A percentile compares a stretch with the other conserved stretches of the same genome.
These are phyloP conservation scores for Leccinum imitatum DNA, from an alignment of 768 basidiomycete genomes.

Conservation along the genomic window DNA sequence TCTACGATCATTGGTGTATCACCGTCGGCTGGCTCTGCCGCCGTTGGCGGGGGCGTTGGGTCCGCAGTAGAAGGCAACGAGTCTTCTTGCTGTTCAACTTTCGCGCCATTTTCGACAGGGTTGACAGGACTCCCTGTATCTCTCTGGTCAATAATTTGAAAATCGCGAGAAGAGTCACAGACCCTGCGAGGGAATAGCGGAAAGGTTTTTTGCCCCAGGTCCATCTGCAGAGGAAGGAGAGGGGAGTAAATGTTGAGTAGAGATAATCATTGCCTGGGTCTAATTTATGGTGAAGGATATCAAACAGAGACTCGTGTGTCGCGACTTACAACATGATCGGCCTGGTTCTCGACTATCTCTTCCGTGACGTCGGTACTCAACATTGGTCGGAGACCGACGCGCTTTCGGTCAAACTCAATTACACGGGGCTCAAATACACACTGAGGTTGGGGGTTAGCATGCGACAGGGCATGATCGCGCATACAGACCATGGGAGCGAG, in stretches of 20 bases:
- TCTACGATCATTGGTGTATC: slow-evolving; percentile 47
- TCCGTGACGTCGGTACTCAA: slow-evolving; percentile 66
- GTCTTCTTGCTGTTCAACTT: slow-evolving; percentile 36
- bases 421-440: slow-evolving; percentile 92
- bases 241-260: slow-evolving; percentile 75
- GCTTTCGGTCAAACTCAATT: slow-evolving; percentile 84
- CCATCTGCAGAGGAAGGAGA: slow-evolving; percentile 32
- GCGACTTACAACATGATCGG: slow-evolving; percentile 50
- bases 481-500: slow-evolving; percentile 84
- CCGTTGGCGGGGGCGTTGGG: slow-evolving; percentile 29
- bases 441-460: slow-evolving; percentile 38
- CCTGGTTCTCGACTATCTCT: slow-evolving; percentile 61
- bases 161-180: background rate
- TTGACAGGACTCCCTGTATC: slow-evolving; percentile 24
- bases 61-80: slow-evolving; percentile 35
- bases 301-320: background rate
- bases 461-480: background rate
- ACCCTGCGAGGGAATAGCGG: slow-evolving; percentile 28
- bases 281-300: slow-evolving; percentile 31
- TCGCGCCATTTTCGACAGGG: slow-evolving; percentile 26
- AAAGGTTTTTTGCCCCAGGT: slow-evolving; percentile 22
- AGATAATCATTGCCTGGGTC: slow-evolving; percentile 91
- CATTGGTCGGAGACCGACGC: slow-evolving; percentile 46
- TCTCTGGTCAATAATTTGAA: background rate
- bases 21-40: slow-evolving; percentile 19